Percentiles rank a stretch among this genome's conserved stretches.
Conservation (phyloP, 2,329 filamentous ascomycete species). For the Venturia effusa region DNA sequence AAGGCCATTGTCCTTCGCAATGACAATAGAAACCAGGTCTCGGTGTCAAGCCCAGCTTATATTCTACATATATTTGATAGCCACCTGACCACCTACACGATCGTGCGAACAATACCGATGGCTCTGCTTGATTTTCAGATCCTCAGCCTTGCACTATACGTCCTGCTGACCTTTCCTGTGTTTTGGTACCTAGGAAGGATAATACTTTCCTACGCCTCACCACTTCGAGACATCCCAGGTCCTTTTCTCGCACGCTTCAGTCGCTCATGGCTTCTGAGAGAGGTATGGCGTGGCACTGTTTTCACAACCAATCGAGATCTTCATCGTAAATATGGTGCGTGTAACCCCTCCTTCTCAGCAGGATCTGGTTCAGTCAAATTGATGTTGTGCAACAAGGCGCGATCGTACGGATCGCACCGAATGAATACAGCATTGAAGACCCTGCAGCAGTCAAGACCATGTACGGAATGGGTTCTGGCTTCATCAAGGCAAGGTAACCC, state of each 20-base stretch:
- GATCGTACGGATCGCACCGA: conserved; percentile 13
- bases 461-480: conserved; percentile 31
- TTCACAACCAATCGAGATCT: conserved; percentile 29
- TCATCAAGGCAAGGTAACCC: conserved; percentile 22
- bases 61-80: too few species aligned
- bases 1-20: too few species aligned
- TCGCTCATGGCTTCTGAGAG: conserved; percentile 32
- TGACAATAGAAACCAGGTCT: too few species aligned
- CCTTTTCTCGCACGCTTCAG: conserved; percentile 35
- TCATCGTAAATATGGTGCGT: conserved; percentile 24
- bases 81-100: too few species aligned
- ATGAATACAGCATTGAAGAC: conserved; percentile 14
- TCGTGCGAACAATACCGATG: too few species aligned
- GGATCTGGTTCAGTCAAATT: background rate
- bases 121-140: background rate
- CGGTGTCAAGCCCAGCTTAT: too few species aligned
- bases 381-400: conserved; percentile 17
- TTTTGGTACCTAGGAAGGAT: background rate
- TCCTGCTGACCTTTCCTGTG: background rate
- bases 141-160: background rate
- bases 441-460: conserved; percentile 30
- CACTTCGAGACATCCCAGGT: conserved; percentile 32
- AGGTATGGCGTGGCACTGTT: conserved; percentile 27
- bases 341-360: background rate
- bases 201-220: conserved; percentile 15